Base-by-base conservation (phyloP, 2,329 filamentous ascomycete species). In the Alternaria arbusti region DNA sequence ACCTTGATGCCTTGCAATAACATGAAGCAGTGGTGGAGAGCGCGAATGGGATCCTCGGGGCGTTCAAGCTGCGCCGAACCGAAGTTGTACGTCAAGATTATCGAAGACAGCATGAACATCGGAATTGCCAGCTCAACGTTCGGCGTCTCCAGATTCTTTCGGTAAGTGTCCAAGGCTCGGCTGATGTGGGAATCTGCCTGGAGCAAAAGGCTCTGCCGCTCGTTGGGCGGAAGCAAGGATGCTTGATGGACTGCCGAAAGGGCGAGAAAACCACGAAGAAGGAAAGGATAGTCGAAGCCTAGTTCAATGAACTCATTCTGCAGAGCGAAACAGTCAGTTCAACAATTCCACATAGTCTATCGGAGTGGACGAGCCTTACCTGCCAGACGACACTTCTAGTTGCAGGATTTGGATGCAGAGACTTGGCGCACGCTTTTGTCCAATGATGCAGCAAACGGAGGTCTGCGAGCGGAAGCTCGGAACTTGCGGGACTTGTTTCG, bases 131-230 rank as follows among this genome's bases (percentile, higher is more conserved):
- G 64, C 15, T 73, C 72, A 7, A 58, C 30, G 9, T 23, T 66
- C 5, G 74, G 73, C 4, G 68, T 52, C 52, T 71, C 70, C 1
- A 77, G 54, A 11, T 74, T 65, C 30, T 64, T 70, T 28, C 73
- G 63, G 46, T 75, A 74, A 8, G 65, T 67, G 6, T 67, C 67
- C 12, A 77, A 59, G 32, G 73, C 69, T 11, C 64, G 70, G 32
- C 69, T 71, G 17, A 77, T 72, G n/a, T 77, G 74, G 11, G 64
- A 61, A 51, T 76, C 70, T 13, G 74, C 74, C 49, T 76, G 74
- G 9, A 69, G 49, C 2, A 77, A 59, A 8, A 77, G 71, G 15
- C 26, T 63, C 28, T 66, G 68, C 23, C 71, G 61, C 32, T 76
- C 70, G 23, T 64, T 63, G 25, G 64, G 61, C 10, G 68, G 54